Evolutionary conservation across 129 eudicot species (phyloP).

Genomic region (Chrysanthemum makinoi): DNA sequence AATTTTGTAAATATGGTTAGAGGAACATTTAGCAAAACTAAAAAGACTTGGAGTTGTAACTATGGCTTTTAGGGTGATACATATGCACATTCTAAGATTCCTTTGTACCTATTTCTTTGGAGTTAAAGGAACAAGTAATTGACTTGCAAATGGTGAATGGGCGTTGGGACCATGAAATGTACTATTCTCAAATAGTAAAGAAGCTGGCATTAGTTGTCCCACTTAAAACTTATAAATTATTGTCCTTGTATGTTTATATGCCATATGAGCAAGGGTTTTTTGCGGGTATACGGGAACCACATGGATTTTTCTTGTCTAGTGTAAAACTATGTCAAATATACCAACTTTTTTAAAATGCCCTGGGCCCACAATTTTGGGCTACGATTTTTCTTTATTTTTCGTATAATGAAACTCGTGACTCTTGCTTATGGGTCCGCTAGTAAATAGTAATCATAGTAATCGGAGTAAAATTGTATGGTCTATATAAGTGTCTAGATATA

Average conservation of each 20-base stretch:
- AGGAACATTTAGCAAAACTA: constrained; percentile 6
- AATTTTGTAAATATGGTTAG: neutral
- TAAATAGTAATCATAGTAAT: too few species aligned
- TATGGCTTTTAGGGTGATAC: constrained; percentile 20
- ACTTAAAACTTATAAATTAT: neutral
- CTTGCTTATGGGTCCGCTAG: too few species aligned
- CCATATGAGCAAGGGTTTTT: neutral
- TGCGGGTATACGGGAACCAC: too few species aligned
- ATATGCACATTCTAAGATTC: constrained; percentile 31
- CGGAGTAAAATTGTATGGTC: too few species aligned
- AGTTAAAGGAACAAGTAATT: constrained; percentile 28
- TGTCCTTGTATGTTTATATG: neutral
- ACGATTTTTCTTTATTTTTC: too few species aligned
- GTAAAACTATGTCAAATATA: too few species aligned
- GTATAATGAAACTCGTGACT: too few species aligned
- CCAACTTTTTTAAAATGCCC: too few species aligned
- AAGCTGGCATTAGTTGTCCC: constrained; percentile 42
- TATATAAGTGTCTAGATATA: too few species aligned
- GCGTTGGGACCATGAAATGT: constrained; percentile 41
- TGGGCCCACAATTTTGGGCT: too few species aligned
- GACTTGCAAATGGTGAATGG: constrained; percentile 34
- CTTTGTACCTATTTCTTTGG: constrained; percentile 33
- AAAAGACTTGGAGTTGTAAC: constrained; percentile 24
- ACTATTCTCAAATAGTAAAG: constrained; percentile 21
- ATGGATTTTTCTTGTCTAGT: too few species aligned